These are phyloP conservation scores for Sphaerulina musiva DNA, from an alignment of 2,329 filamentous ascomycete genomes.

Conservation along the genomic window DNA sequence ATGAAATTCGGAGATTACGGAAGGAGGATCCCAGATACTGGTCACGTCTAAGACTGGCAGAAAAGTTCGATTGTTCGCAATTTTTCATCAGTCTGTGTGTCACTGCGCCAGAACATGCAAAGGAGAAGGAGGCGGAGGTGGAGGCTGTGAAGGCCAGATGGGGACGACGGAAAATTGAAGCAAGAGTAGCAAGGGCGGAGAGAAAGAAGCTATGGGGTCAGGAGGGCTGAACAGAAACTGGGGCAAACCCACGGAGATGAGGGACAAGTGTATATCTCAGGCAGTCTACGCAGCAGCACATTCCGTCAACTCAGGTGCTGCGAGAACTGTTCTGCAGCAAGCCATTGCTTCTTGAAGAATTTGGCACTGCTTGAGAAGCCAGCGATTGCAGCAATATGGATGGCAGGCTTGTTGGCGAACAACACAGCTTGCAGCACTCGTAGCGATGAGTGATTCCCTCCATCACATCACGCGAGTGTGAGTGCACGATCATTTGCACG, in stretches of 20 bases:
- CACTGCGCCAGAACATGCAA: constrained; percentile 42
- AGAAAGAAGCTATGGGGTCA: constrained; percentile 56
- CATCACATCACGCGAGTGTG: too few relatives aligned
- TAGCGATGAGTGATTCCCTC: too few relatives aligned
- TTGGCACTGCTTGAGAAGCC: too few relatives aligned
- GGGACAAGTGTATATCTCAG: too few relatives aligned
- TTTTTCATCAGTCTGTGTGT: constrained; percentile 58
- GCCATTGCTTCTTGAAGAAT: too few relatives aligned
- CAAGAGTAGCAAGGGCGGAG: constrained; percentile 54
- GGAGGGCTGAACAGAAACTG: constrained; percentile 42
- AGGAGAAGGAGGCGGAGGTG: constrained; percentile 41
- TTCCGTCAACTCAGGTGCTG: too few relatives aligned
- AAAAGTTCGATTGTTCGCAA: constrained; percentile 56
- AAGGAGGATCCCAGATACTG: constrained; percentile 51
- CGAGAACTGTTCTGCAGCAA: too few relatives aligned
- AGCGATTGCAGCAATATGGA: too few relatives aligned
- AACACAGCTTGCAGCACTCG: too few relatives aligned
- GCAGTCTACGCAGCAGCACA: too few relatives aligned
- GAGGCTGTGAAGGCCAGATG: constrained; percentile 53
- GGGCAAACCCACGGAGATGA: too few relatives aligned
- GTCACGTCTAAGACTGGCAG: constrained; percentile 54
- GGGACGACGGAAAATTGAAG: constrained; percentile 54
- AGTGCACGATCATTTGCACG: background rate
- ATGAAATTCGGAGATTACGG: constrained; percentile 53
- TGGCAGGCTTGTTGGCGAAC: too few relatives aligned